Percentiles rank a stretch among this genome's conserved stretches.
Conservation (phyloP, 2,329 filamentous ascomycete species). For the Alternaria sp. region DNA sequence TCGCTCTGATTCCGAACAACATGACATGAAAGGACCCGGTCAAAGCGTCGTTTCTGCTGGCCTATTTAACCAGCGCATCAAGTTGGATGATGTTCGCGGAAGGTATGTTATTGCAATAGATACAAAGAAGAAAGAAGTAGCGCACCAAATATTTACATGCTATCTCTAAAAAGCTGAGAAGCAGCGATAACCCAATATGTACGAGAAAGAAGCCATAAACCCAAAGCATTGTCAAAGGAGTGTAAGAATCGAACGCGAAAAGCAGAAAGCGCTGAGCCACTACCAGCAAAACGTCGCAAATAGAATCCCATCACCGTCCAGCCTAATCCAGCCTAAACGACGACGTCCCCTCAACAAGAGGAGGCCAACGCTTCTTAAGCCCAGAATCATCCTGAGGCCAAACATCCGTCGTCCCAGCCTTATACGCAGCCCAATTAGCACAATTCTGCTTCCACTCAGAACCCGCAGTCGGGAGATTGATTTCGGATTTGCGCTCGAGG, state of each 20-base stretch:
- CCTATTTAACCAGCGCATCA: too few relatives aligned
- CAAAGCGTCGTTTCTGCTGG: too few relatives aligned
- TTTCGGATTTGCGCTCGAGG: conserved; percentile 29
- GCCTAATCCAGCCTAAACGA: conserved; percentile 1
- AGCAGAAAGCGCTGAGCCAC: not conserved
- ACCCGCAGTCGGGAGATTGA: conserved; percentile 25
- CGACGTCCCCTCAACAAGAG: conserved; percentile 8
- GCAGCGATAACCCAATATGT: not conserved
- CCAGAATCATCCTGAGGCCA: conserved; percentile 51
- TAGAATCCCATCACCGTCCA: not conserved
- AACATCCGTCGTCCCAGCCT: conserved; percentile 19
- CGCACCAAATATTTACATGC: not conserved
- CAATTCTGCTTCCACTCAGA: conserved; percentile 37
- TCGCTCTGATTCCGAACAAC: too few relatives aligned
- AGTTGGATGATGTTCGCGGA: not conserved
- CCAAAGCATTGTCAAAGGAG: conserved; percentile 2
- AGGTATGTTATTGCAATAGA: not conserved
- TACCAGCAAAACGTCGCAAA: not conserved
- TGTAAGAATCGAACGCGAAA: conserved; percentile 10
- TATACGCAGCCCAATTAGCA: conserved; percentile 29
- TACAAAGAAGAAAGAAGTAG: not conserved
- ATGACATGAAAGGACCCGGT: too few relatives aligned
- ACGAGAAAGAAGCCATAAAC: not conserved
- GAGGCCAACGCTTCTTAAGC: conserved; percentile 42
- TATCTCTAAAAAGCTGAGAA: not conserved